These are phyloP conservation scores for Penicillium daleae DNA, from an alignment of 495 filamentous ascomycete species.

Conservation along the genomic window DNA sequence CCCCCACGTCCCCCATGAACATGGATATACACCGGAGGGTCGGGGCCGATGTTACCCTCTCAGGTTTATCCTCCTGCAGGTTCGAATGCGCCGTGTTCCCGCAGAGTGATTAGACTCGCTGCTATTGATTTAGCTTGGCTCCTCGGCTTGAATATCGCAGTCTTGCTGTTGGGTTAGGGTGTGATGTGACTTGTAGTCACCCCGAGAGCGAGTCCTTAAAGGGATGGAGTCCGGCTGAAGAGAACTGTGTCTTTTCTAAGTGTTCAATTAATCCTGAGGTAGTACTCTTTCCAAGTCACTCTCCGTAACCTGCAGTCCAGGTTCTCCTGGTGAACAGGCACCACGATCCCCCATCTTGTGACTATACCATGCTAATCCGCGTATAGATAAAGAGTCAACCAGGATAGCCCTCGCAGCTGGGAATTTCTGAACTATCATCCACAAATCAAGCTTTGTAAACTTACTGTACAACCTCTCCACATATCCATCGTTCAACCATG, in stretches of 20 bases:
- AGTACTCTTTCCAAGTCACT: not conserved
- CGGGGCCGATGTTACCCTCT: slow-evolving; percentile 6
- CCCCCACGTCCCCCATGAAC: no score
- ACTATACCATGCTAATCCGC: slow-evolving; percentile 10
- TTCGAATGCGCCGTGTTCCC: not conserved
- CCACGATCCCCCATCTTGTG: not conserved
- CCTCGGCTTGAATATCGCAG: not conserved
- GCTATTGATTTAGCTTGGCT: not conserved
- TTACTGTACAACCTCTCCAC: not conserved
- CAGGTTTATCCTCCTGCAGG: not conserved
- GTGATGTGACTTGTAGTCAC: not conserved
- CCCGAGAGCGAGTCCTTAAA: not conserved
- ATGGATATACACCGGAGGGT: not conserved
- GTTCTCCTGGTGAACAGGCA: slow-evolving; percentile 3
- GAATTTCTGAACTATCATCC: not conserved
- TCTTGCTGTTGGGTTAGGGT: not conserved
- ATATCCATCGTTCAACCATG: slow-evolving; percentile 9
- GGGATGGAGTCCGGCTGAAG: not conserved
- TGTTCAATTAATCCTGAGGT: not conserved
- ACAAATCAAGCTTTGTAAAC: not conserved
- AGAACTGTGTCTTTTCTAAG: not conserved
- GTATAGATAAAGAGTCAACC: slow-evolving; percentile 5
- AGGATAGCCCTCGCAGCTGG: no score
- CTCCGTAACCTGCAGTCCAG: not conserved
- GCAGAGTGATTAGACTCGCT: not conserved